Evolutionary conservation across 2,329 filamentous ascomycete species (phyloP).

Genomic region (Chaetomium sp.): DNA sequence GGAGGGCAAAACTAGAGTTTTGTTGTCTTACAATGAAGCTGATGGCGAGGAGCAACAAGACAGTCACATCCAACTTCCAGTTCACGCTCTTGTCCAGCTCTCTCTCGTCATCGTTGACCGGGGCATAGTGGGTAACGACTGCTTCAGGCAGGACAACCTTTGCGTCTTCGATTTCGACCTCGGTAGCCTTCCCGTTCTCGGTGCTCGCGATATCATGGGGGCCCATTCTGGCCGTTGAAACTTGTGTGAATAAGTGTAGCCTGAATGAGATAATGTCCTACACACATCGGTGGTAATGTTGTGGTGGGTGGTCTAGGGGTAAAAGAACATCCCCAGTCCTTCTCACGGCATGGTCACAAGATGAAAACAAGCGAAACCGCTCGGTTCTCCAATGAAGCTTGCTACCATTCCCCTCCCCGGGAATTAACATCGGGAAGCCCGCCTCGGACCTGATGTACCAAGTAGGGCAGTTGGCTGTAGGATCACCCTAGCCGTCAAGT

Average conservation of each 20-base stretch:
- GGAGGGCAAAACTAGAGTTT: background rate
- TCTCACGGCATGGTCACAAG: background rate
- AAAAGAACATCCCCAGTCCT: background rate
- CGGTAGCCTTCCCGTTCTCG: background rate
- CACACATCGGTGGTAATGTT: background rate
- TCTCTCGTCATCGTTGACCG: background rate
- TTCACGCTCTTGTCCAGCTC: conserved; percentile 9
- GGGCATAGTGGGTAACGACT: conserved; percentile 1
- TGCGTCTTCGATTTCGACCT: conserved; percentile 4
- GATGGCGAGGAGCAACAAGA: background rate
- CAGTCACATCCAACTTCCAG: conserved; percentile 9
- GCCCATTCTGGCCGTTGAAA: background rate
- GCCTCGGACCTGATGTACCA: background rate
- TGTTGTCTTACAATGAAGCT: conserved; percentile 12
- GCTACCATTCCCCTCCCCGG: background rate
- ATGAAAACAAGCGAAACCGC: background rate
- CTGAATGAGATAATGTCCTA: background rate
- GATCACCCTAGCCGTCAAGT: background rate
- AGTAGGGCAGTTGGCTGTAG: background rate
- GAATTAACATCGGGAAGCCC: background rate
- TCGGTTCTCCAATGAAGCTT: background rate
- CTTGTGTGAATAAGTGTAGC: background rate
- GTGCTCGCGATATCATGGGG: background rate
- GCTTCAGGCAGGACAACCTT: background rate
- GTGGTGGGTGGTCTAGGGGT: background rate